Evolutionary conservation across 208 protist species (phyloP).

Genomic region (Kentomonas sorsogonicus): DNA sequence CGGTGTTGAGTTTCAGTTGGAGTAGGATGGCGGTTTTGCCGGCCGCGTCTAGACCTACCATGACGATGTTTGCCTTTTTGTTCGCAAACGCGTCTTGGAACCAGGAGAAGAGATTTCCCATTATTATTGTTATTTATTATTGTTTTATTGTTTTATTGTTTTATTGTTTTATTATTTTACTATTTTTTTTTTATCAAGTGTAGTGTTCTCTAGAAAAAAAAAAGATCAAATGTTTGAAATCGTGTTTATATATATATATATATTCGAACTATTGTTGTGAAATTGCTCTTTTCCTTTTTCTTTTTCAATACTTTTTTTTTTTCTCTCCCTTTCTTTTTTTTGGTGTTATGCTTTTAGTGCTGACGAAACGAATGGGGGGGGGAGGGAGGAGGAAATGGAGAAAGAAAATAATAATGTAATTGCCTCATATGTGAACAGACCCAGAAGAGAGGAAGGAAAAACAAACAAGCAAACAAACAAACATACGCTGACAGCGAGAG

Average conservation of each 20-base stretch:
- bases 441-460: not conserved
- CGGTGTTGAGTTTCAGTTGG: conserved; percentile 95
- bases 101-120: not conserved
- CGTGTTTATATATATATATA: too few relatives aligned
- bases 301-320: not conserved
- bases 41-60: not conserved
- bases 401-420: conserved; percentile 5
- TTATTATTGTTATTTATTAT: too few relatives aligned
- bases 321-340: too few relatives aligned
- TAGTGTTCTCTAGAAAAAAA: too few relatives aligned
- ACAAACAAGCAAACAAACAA: not conserved
- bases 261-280: too few relatives aligned
- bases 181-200: not conserved
- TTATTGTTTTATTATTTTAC: not conserved
- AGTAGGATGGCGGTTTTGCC: conserved; percentile 48
- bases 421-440: not conserved
- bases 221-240: too few relatives aligned
- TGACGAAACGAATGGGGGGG: too few relatives aligned
- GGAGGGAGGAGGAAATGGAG: not conserved
- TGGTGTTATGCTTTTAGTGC: too few relatives aligned
- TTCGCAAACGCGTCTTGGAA: not conserved
- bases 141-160: not conserved
- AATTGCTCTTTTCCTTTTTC: too few relatives aligned
- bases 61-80: not conserved
- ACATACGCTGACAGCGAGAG: not conserved